phyloP scores from a whole-genome alignment of 108 stramenopile genomes.

The Nitzschia sp. region DNA sequence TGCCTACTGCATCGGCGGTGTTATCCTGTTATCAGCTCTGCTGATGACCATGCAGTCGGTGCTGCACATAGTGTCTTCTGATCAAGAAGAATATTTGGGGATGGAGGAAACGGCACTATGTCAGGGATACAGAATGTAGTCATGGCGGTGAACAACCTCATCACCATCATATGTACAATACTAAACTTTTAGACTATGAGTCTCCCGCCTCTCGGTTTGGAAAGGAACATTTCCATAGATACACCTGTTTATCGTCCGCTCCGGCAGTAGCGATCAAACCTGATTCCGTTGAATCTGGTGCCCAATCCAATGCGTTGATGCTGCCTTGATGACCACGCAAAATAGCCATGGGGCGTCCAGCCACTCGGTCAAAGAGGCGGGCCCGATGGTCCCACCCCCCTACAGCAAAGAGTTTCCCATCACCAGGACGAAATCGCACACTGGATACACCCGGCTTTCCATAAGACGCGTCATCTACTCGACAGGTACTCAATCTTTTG shows the following conservation, averaged over 20 bases:
- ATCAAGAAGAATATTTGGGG: conserved; percentile 2
- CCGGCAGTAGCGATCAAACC: conserved; percentile 73
- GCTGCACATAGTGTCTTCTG: conserved; percentile 26
- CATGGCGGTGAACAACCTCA: background rate
- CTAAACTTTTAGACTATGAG: background rate
- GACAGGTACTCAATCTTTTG: conserved; percentile 58
- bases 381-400: conserved; percentile 84
- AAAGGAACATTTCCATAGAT: conserved; percentile 57
- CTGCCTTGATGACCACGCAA: conserved; percentile 58
- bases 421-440: conserved; percentile 70
- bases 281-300: conserved; percentile 47
- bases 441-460: conserved; percentile 72
- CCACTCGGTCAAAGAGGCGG: conserved; percentile 64
- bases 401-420: conserved; percentile 75
- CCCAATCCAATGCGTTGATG: conserved; percentile 78
- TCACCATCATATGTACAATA: background rate
- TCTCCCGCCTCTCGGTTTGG: no score
- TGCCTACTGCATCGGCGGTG: conserved; percentile 91
- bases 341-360: conserved; percentile 59
- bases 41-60: conserved; percentile 81
- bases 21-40: conserved; percentile 81
- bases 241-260: conserved; percentile 57
- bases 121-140: conserved; percentile 38
- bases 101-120: conserved; percentile 34
- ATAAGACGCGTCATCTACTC: conserved; percentile 33